Base-by-base conservation (phyloP, 1,284 basidiomycete species). In the Fereydounia khargensis region DNA sequence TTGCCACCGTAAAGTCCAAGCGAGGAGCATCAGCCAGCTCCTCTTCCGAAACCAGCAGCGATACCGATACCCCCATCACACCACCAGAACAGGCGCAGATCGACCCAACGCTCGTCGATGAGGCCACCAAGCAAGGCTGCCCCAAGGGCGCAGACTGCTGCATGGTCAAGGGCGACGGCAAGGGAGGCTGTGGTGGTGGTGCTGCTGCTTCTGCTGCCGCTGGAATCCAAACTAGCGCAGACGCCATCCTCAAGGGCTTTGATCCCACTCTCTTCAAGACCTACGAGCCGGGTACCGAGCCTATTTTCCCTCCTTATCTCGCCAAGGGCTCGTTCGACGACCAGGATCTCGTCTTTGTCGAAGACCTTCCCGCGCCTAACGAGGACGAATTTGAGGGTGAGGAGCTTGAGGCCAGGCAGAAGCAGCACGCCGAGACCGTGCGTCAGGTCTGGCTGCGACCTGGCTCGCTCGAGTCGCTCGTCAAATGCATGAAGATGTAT, bases 281-380 rank as follows among this genome's bases (percentile, higher is more conserved):
- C 3, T 78, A 78, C 49, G 57, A 62, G 11, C 65, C 73, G 8
- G 53, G 56, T 7, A 66, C 52, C 19, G 77, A 78, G 36, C 67
- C 75, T 45, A 76, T 78, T 49, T 76, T 68, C 55, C 77, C 77
- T 6, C 67, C 76, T 1, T 70, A 57, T 27, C 61, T 77, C 13
- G 40, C 46, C 14, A 71, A 69, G 33, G 54, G 65, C 34, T 19
- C 48, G 10, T 70, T 51, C n/a, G 65, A 68, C 37, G 16, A 41
- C 14, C 57, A 68, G 31, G 61, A 69, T 21, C 39, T 69, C 17
- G 61, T 52, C 39, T 67, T 69, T n/a, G 55, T 68, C 39, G 65
- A 65, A 25, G 37, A 57, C 40, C 36, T 39, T 3, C 35, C 42
- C 17, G 47, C 52, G 5, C 14, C 28, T 4, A 60, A 63, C 14